A percentile compares a stretch with the other conserved stretches of the same genome.
Evolutionary conservation across 129 eudicot species (phyloP).

Genomic region (Chrysanthemum seticuspe): DNA sequence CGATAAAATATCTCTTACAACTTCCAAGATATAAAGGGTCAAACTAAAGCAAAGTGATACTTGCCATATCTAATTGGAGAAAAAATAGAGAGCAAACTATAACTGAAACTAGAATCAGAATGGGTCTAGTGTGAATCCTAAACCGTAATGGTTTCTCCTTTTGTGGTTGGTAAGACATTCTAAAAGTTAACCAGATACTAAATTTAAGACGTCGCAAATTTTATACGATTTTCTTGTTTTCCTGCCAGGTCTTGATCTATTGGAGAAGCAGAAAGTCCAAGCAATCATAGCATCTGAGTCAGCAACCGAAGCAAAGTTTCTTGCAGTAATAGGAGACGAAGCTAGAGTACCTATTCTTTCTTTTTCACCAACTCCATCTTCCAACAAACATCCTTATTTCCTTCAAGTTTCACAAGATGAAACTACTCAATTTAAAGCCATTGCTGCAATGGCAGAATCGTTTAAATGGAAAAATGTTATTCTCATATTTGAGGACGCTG

Average conservation of each 20-base stretch:
- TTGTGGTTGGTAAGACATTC: no score
- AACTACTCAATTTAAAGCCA: slow-evolving; percentile 35
- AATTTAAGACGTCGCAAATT: background rate
- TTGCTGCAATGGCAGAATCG: slow-evolving; percentile 34
- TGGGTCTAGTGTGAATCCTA: no score
- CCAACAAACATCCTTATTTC: slow-evolving; percentile 30
- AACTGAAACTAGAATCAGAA: no score
- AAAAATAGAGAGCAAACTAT: no score
- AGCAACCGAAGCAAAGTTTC: slow-evolving; percentile 9
- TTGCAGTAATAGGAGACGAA: background rate
- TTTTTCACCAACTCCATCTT: slow-evolving; percentile 29
- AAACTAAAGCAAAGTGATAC: no score
- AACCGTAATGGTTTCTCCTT: no score
- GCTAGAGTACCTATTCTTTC: slow-evolving; percentile 49
- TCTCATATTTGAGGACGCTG: slow-evolving; percentile 38
- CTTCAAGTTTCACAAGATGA: slow-evolving; percentile 39
- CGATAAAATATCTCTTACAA: no score
- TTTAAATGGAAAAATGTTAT: slow-evolving; percentile 31
- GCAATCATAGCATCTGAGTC: slow-evolving; percentile 43
- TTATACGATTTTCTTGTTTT: background rate
- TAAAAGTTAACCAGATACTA: background rate
- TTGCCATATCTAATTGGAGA: no score
- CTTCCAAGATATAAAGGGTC: no score
- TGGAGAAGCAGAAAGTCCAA: slow-evolving; percentile 33
- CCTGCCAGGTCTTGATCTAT: slow-evolving; percentile 41